Evolutionary conservation across 352 stramenopile species (phyloP).

Genomic region (Phytophthora brassicae): DNA sequence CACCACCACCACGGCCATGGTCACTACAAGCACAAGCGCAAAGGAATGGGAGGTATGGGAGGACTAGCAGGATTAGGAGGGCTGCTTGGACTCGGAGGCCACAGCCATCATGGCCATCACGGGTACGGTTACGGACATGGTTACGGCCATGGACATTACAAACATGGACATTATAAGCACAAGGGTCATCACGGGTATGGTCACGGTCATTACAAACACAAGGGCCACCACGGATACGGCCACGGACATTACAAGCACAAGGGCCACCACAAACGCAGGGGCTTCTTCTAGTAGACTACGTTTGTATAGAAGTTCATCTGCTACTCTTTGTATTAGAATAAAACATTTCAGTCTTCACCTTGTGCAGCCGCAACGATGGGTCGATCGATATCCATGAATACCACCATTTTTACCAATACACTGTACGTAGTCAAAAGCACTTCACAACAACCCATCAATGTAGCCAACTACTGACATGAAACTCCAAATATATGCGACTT

Average conservation of each 20-base stretch:
- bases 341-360: background rate
- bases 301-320: background rate
- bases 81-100: constrained; percentile 20
- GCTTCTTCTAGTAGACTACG: constrained; percentile 28
- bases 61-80: constrained; percentile 8
- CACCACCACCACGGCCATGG: constrained; percentile 22
- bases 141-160: background rate
- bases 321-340: constrained; percentile 11
- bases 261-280: constrained; percentile 31
- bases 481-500: constrained; percentile 21
- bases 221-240: constrained; percentile 17
- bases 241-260: constrained; percentile 34
- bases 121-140: constrained; percentile 19
- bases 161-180: constrained; percentile 31
- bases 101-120: background rate
- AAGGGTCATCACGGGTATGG: constrained; percentile 22
- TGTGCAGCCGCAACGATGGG: background rate
- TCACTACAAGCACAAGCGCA: constrained; percentile 31
- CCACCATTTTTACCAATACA: constrained; percentile 3
- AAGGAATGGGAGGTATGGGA: background rate
- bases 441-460: no score
- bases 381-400: no score
- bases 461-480: constrained; percentile 11
- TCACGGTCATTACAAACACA: constrained; percentile 32
- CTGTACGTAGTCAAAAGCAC: no score